Conservation (phyloP, 352 stramenopile species). For the Phytophthora pseudosyringae region DNA sequence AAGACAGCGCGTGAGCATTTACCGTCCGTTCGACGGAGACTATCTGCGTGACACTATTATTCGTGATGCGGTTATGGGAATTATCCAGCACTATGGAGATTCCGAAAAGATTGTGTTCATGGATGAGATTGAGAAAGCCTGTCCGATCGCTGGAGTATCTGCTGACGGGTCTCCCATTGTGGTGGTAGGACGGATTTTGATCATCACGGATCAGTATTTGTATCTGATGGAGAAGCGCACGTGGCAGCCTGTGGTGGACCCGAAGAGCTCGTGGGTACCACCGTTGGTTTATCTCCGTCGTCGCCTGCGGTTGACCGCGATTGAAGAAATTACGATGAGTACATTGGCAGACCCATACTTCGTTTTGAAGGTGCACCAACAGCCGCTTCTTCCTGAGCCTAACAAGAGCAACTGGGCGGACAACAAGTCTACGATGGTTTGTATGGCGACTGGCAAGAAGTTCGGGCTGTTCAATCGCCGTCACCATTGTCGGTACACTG, state of each 20-base stretch:
- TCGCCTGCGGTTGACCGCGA: slow-evolving; percentile 58
- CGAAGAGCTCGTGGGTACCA: slow-evolving; percentile 57
- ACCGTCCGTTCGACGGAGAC: slow-evolving; percentile 86
- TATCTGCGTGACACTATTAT: slow-evolving; percentile 76
- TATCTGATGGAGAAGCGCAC: slow-evolving; percentile 84
- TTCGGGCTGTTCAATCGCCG: slow-evolving; percentile 89
- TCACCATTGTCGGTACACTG: slow-evolving; percentile 88
- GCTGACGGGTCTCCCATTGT: slow-evolving; percentile 43
- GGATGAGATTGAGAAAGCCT: slow-evolving; percentile 76
- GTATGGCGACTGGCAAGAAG: slow-evolving; percentile 87
- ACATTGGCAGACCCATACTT: slow-evolving; percentile 86
- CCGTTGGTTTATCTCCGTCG: slow-evolving; percentile 80
- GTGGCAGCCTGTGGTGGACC: slow-evolving; percentile 61
- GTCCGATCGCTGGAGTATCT: slow-evolving; percentile 29
- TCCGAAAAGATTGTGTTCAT: slow-evolving; percentile 86
- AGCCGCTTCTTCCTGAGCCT: slow-evolving; percentile 59
- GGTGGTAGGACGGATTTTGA: slow-evolving; percentile 53
- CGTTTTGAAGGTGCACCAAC: slow-evolving; percentile 66
- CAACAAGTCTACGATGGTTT: slow-evolving; percentile 85
- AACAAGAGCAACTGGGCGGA: slow-evolving; percentile 87
- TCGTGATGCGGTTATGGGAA: slow-evolving; percentile 65
- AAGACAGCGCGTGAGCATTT: slow-evolving; percentile 86
- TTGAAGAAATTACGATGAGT: slow-evolving; percentile 85
- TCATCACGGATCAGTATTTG: slow-evolving; percentile 76
- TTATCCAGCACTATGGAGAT: slow-evolving; percentile 81